These are phyloP conservation scores for Kickxella alabastrina DNA, from an alignment of 192 early-diverging fungal species.

Conservation along the genomic window DNA sequence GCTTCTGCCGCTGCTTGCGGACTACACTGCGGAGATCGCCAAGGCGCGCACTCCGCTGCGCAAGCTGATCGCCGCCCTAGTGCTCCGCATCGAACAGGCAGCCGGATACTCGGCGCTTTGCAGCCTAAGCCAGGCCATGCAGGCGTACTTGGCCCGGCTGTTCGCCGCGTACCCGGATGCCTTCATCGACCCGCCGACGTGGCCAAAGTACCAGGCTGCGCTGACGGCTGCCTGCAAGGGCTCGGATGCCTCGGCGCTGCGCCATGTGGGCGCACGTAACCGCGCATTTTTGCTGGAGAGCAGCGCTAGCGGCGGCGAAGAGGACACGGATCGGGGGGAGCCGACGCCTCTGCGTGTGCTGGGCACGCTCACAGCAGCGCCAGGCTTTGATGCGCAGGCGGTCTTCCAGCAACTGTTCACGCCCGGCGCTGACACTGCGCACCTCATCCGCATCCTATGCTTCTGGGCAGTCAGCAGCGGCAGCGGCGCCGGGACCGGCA, in stretches of 20 bases:
- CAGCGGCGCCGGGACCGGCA: too few relatives aligned
- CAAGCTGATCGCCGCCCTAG: slow-evolving; percentile 35
- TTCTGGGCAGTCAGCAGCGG: slow-evolving; percentile 43
- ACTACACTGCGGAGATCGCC: slow-evolving; percentile 39
- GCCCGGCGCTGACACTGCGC: not conserved
- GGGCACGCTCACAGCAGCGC: slow-evolving; percentile 9
- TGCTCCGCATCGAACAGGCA: slow-evolving; percentile 20
- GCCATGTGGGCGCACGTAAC: slow-evolving; percentile 26
- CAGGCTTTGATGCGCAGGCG: slow-evolving; percentile 6
- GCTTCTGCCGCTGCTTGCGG: slow-evolving; percentile 20
- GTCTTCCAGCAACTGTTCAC: slow-evolving; percentile 10
- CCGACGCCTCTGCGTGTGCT: slow-evolving; percentile 8
- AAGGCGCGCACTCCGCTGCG: slow-evolving; percentile 48
- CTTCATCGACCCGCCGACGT: slow-evolving; percentile 49
- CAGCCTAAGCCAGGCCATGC: slow-evolving; percentile 6
- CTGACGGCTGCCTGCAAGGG: slow-evolving; percentile 4
- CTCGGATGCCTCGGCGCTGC: not conserved
- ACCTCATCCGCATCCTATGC: slow-evolving; percentile 25
- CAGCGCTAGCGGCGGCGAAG: not conserved
- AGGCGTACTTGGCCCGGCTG: slow-evolving; percentile 18
- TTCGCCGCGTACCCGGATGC: slow-evolving; percentile 37
- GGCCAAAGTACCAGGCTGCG: slow-evolving; percentile 18
- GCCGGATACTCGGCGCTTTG: slow-evolving; percentile 15
- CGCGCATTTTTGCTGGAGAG: slow-evolving; percentile 6
- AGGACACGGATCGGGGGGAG: not conserved